These are phyloP conservation scores for Punctularia strigosozonata DNA, from an alignment of 768 basidiomycete genomes.

Conservation along the genomic window DNA sequence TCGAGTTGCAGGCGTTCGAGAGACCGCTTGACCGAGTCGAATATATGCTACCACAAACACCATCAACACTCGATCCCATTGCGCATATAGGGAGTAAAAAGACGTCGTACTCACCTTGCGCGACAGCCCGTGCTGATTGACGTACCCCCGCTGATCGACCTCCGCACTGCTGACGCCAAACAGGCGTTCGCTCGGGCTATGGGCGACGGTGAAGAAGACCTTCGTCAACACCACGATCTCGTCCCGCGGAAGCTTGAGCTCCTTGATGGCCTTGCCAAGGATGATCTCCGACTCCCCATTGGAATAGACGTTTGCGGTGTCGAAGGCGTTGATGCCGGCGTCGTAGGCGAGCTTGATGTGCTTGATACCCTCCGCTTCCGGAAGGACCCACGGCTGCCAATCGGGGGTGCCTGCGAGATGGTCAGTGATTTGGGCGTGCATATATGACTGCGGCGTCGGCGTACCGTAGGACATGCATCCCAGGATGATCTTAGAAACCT, in stretches of 20 bases:
- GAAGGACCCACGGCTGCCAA: conserved; percentile 26
- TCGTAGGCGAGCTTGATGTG: conserved; percentile 30
- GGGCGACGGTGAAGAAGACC: conserved; percentile 11
- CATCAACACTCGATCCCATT: not conserved
- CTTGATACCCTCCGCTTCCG: conserved; percentile 19
- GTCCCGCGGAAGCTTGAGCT: conserved; percentile 28
- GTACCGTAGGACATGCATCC: conserved; percentile 15
- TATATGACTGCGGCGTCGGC: too few relatives aligned
- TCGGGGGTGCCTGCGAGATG: conserved; percentile 15
- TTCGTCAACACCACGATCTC: conserved; percentile 38
- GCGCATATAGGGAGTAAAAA: not conserved
- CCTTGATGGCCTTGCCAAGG: conserved; percentile 34
- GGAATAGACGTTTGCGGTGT: conserved; percentile 24
- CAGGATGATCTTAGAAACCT: conserved; percentile 26
- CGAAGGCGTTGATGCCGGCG: conserved; percentile 25
- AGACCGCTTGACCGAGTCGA: conserved; percentile 53
- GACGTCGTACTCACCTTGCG: conserved; percentile 16
- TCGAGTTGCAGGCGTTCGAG: conserved; percentile 59
- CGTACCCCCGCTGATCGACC: conserved; percentile 17
- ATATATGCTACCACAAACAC: conserved; percentile 43
- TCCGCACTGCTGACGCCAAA: too few relatives aligned
- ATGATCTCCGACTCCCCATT: conserved; percentile 29
- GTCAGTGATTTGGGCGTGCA: too few relatives aligned
- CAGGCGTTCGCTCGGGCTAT: conserved; percentile 6
- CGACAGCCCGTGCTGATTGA: conserved; percentile 22